Evolutionary conservation across 768 basidiomycete species (phyloP).

Genomic region (Panaeolus cyanescens): DNA sequence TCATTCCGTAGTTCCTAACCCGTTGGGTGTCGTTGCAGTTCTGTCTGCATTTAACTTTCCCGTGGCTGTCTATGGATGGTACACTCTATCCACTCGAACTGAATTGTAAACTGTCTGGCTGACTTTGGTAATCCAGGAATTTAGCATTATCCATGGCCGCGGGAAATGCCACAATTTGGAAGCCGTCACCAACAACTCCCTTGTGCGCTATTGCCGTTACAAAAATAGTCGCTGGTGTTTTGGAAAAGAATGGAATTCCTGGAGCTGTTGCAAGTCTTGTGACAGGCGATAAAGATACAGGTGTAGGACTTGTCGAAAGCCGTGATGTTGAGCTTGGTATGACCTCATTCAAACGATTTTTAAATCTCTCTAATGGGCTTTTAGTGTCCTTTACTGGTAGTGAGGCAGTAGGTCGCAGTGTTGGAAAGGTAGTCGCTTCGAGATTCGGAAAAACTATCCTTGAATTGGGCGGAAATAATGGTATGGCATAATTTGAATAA

Average conservation of each 20-base stretch:
- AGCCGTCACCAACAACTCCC: constrained; percentile 88
- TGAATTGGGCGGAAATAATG: constrained; percentile 96
- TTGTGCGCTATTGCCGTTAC: constrained; percentile 91
- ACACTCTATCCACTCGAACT: constrained; percentile 17
- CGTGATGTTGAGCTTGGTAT: constrained; percentile 77
- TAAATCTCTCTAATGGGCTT: constrained; percentile 1
- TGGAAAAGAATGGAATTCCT: constrained; percentile 81
- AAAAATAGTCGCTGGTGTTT: constrained; percentile 76
- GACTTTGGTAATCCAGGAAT: constrained; percentile 60
- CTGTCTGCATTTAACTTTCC: constrained; percentile 97
- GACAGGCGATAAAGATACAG: constrained; percentile 80
- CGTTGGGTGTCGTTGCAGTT: constrained; percentile 70
- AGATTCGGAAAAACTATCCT: constrained; percentile 90
- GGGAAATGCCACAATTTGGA: constrained; percentile 95
- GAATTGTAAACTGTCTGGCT: constrained; percentile 4
- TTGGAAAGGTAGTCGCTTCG: constrained; percentile 85
- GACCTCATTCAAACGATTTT: constrained; percentile 6
- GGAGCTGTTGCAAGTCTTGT: constrained; percentile 84
- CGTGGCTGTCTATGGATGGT: constrained; percentile 92
- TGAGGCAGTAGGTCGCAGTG: constrained; percentile 81
- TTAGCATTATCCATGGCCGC: constrained; percentile 84
- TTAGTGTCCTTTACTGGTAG: constrained; percentile 95
- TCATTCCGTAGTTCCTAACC: constrained; percentile 76
- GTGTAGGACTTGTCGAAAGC: constrained; percentile 77
- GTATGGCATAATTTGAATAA: constrained; percentile 40